phyloP scores from a whole-genome alignment of 73 alveolate genomes.

The Tetrahymena borealis region DNA sequence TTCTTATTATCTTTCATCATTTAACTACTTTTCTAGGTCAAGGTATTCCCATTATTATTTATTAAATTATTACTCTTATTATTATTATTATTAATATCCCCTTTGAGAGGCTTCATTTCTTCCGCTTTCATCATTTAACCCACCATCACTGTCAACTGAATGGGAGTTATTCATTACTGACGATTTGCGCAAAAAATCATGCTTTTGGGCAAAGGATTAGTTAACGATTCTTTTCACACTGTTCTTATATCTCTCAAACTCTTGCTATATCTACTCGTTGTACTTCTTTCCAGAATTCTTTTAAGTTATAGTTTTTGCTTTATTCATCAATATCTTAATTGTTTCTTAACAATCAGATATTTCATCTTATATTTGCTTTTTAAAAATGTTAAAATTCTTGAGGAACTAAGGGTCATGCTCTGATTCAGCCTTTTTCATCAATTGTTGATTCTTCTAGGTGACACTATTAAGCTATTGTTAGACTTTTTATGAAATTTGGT shows the following conservation, averaged over 20 bases:
- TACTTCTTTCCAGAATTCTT: background rate
- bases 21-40: background rate
- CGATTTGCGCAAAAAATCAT: background rate
- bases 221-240: background rate
- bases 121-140: background rate
- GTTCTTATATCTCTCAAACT: background rate
- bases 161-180: background rate
- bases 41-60: background rate
- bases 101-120: background rate
- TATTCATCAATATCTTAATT: background rate
- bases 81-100: background rate
- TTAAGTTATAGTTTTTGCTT: background rate
- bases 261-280: background rate
- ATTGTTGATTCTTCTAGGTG: background rate
- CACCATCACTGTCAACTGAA: background rate
- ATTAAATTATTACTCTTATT: background rate
- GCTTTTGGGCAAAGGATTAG: background rate
- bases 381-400: background rate
- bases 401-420: background rate
- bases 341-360: background rate
- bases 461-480: background rate
- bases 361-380: background rate
- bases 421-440: background rate
- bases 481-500: background rate
- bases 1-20: background rate